Evolutionary conservation across 106 monocot genomes (phyloP), one percentile per base, ranked within the genome.

Genomic region (Phalaenopsis equestris): DNA sequence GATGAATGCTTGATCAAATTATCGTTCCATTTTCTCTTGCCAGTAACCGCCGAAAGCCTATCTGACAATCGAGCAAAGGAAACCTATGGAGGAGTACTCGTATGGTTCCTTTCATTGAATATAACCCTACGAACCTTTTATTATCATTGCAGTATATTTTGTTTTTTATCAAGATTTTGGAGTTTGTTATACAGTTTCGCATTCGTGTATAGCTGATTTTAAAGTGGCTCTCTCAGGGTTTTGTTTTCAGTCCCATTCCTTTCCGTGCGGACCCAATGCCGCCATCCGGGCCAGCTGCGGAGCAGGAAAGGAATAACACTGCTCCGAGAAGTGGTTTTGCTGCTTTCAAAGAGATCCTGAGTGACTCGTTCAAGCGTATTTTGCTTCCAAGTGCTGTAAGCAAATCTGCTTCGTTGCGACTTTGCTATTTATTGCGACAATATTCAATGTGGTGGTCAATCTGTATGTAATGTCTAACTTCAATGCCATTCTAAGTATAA

Each of bases 61-160:
- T 87, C 93, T 9, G 89, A 93, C 47, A 90, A 89, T 41, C 77
- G 82, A 73, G 89, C 98, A 3, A 93, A 90, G 82, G 95, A 91
- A 11, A 84, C 91, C 17, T 99, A 99, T 52, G 98, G 89, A 18
- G 91, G 94, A 86, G 55, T 93, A 76, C 84, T 95, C 57, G 98
- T 83, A 83, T 6, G 83, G 36, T 78, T 49, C 39, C 19, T 61
- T 21, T 45, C 23, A 39, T 17, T 10, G 38, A 78, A 36, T 5
- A n/a, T 19, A 18, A 12, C 6, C 38, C 23, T 1, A 55, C 37
- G 15, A 8, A 17, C 6, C 58, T 65, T 2, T 43, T 23, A 7
- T 24, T 42, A 43, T 8, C 3, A 42, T 3, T 55, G 52, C 73
- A 57, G 74, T 75, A 41, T 74, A 41, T 23, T 75, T 79, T 38